Base-by-base conservation (phyloP, 2,329 filamentous ascomycete species). In the Thelonectria blattea region DNA sequence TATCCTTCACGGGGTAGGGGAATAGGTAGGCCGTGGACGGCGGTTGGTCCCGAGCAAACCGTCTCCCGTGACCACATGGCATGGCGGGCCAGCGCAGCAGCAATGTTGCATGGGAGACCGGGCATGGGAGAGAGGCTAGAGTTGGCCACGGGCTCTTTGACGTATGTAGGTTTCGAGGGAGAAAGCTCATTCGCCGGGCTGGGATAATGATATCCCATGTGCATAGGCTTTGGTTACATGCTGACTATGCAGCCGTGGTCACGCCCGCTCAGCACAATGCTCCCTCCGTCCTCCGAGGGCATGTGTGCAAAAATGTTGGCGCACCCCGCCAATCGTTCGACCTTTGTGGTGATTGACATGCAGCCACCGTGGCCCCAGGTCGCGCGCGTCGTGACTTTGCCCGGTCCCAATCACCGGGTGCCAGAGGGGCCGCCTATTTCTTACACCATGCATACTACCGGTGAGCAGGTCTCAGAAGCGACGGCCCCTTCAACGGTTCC, bases 321-420 rank as follows among this genome's bases (percentile, higher is more conserved):
- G 48, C n/a, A 49, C 68, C 64, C 68, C 61, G 60, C 68, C 65
- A 66, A 65, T 68, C 62, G 64, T 63, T 61, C 67, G 60, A 66
- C 48, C 62, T 52, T 56, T 18, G 45, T 24, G 22, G 41, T 45
- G 15, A 14, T 56, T 60, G 37, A 52, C 57, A 60, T 69, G 67
- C 67, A 65, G 43, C 49, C n/a, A n/a, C n/a, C 22, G 22, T 24
- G 22, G 3, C 22, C 22, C 22, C n/a, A 61, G 52, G 56, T 60
- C 65, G 49, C 32, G 37, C 46, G 47, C 48, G 56, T 43, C 56
- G 5, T 11, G 32, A 50, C 64, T 65, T 56, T 54, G 42, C 18
- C 58, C 60, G 22, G 58, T 49, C 47, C 55, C 56, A 65, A 63
- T 63, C 58, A 65, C 41, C 50, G 32, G 45, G 52, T 64, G 61